Evolutionary conservation across 1,284 basidiomycete genomes (phyloP).

Genomic region (Vanrija humicola): DNA sequence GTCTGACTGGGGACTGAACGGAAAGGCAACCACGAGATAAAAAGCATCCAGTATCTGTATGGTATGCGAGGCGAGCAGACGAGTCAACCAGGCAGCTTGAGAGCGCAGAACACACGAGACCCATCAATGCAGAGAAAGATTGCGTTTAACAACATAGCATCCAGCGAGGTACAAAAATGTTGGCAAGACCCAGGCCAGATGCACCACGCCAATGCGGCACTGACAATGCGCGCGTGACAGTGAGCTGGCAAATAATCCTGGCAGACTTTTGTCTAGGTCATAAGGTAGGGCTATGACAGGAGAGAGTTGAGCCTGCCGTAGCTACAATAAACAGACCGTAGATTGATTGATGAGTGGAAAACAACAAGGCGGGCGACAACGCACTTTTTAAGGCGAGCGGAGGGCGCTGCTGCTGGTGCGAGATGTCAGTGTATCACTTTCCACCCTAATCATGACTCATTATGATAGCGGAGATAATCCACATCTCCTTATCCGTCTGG

Average conservation of each 20-base stretch:
- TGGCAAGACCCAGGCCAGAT: slow-evolving; percentile 43
- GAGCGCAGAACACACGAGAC: not conserved
- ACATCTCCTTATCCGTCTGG: too few species aligned
- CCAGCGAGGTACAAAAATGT: slow-evolving; percentile 17
- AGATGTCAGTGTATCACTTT: too few species aligned
- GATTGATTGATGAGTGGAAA: slow-evolving; percentile 7
- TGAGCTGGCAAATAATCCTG: slow-evolving; percentile 22
- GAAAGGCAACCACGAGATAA: too few species aligned
- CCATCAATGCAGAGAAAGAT: not conserved
- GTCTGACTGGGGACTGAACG: too few species aligned
- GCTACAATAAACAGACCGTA: slow-evolving; percentile 20
- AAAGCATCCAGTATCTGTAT: too few species aligned
- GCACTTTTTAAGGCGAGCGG: not conserved
- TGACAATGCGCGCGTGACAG: slow-evolving; percentile 12
- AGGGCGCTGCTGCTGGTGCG: not conserved
- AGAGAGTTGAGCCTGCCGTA: slow-evolving; percentile 2
- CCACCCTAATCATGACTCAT: too few species aligned
- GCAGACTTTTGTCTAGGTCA: slow-evolving; percentile 15
- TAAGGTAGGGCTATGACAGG: slow-evolving; percentile 14
- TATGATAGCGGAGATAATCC: too few species aligned
- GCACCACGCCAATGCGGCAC: slow-evolving; percentile 14
- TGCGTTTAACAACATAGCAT: not conserved
- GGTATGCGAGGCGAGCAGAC: too few species aligned
- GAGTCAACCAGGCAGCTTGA: not conserved
- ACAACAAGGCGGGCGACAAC: not conserved